Percentiles rank a stretch among this genome's conserved stretches.
These are phyloP conservation scores for Rhodotorula sp. DNA, from an alignment of 1,284 basidiomycete species.

Conservation along the genomic window DNA sequence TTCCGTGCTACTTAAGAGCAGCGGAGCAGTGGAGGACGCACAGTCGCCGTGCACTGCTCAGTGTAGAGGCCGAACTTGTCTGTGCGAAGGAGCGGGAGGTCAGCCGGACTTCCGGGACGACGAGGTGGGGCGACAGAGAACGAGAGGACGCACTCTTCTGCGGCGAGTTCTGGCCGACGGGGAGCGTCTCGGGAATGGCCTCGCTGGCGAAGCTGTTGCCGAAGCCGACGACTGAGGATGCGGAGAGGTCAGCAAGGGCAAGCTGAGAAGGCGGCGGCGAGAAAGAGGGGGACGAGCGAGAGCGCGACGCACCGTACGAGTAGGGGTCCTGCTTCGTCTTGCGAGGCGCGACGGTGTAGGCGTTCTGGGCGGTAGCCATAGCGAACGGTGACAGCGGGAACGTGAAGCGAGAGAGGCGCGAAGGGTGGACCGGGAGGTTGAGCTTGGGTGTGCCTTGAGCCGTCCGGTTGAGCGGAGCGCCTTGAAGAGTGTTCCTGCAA, in stretches of 20 bases:
- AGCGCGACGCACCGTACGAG: slow-evolving; percentile 49
- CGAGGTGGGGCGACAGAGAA: too few relatives aligned
- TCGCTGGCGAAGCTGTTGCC: slow-evolving; percentile 36
- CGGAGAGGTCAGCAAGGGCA: not conserved
- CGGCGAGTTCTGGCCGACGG: slow-evolving; percentile 62
- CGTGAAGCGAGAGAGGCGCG: not conserved
- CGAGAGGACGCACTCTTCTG: slow-evolving; percentile 55
- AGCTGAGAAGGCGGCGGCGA: not conserved
- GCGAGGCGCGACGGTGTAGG: slow-evolving; percentile 25
- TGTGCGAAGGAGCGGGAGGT: not conserved
- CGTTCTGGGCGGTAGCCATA: slow-evolving; percentile 31
- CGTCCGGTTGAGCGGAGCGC: not conserved
- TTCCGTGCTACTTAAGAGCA: too few relatives aligned
- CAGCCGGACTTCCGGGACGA: not conserved
- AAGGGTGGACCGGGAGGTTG: not conserved
- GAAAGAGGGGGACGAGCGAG: slow-evolving; percentile 41
- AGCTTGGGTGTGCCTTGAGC: not conserved
- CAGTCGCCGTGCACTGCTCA: slow-evolving; percentile 61
- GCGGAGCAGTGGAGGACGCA: too few relatives aligned
- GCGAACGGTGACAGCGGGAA: not conserved
- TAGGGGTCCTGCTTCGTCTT: slow-evolving; percentile 57
- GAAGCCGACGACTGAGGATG: not conserved
- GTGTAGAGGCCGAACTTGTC: slow-evolving; percentile 63
- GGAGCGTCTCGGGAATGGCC: slow-evolving; percentile 60
- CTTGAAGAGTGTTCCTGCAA: slow-evolving; percentile 6